Conservation (phyloP, 148 eudicot species). For the Camellia lanceoleosa region DNA sequence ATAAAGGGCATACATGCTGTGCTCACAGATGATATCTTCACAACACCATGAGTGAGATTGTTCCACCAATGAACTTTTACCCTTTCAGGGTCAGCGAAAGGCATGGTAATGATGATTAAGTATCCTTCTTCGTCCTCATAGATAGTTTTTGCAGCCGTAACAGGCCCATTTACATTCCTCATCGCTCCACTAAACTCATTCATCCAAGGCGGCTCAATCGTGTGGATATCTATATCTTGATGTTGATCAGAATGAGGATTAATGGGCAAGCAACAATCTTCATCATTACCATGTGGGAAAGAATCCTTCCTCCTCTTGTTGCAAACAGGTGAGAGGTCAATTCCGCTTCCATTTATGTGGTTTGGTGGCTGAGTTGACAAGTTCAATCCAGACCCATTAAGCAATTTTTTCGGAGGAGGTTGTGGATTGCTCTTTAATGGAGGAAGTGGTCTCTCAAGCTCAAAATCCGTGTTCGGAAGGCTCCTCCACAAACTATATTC, state of each 20-base stretch:
- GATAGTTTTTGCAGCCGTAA: constrained; percentile 67
- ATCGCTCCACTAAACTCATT: constrained; percentile 70
- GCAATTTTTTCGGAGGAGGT: constrained; percentile 43
- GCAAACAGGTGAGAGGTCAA: constrained; percentile 41
- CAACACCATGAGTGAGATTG: constrained; percentile 56
- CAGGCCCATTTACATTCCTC: constrained; percentile 66
- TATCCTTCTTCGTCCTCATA: constrained; percentile 80
- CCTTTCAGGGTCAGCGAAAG: constrained; percentile 61
- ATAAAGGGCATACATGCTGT: constrained; percentile 55
- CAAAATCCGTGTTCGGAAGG: constrained; percentile 62
- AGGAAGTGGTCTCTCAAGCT: constrained; percentile 59
- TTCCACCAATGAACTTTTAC: constrained; percentile 86
- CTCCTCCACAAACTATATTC: constrained; percentile 75
- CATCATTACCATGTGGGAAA: constrained; percentile 44
- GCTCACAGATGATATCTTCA: constrained; percentile 64
- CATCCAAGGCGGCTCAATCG: constrained; percentile 50
- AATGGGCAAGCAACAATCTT: constrained; percentile 36
- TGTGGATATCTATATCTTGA: constrained; percentile 40
- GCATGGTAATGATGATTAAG: constrained; percentile 54
- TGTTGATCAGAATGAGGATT: constrained; percentile 29
- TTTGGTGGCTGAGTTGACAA: constrained; percentile 53
- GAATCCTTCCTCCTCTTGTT: constrained; percentile 62
- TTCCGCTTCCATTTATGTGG: constrained; percentile 38
- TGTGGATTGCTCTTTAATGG: constrained; percentile 40
- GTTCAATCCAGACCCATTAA: constrained; percentile 66